These are phyloP conservation scores for Zanthoxylum bungeanum DNA, from an alignment of 345 rosid genomes.

Conservation along the genomic window DNA sequence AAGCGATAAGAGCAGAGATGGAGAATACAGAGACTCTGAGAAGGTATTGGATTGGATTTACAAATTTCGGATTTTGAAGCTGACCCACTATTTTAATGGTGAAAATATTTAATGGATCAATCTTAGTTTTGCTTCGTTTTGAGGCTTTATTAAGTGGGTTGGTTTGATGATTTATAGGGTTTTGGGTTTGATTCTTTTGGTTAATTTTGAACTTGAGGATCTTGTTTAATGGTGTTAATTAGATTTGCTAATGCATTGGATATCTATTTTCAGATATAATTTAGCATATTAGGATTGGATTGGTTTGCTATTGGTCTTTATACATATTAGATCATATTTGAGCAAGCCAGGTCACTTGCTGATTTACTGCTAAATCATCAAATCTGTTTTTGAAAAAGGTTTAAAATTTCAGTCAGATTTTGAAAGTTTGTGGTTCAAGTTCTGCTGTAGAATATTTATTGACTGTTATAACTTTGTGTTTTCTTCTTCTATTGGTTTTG, in stretches of 20 bases:
- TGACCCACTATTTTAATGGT: conserved; percentile 21
- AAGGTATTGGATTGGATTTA: conserved; percentile 26
- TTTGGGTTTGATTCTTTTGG: background rate
- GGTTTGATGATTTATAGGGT: background rate
- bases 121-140: conserved; percentile 17
- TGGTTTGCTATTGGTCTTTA: background rate
- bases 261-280: background rate
- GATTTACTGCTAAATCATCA: background rate
- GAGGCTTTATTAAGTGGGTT: conserved; percentile 5
- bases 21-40: conserved; percentile 32
- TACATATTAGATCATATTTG: background rate
- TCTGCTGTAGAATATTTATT: background rate
- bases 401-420: background rate
- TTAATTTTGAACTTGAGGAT: conserved; percentile 9
- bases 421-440: background rate
- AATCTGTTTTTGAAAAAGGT: background rate
- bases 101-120: conserved; percentile 22
- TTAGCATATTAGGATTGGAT: background rate
- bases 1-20: conserved; percentile 19
- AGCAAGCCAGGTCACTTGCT: background rate
- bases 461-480: background rate
- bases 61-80: conserved; percentile 12
- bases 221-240: background rate
- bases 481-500: background rate
- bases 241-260: conserved; percentile 1